Evolutionary conservation across 257 asterid species (phyloP), one percentile per base, ranked within the genome.

Genomic region (Solanum tarapatanum): DNA sequence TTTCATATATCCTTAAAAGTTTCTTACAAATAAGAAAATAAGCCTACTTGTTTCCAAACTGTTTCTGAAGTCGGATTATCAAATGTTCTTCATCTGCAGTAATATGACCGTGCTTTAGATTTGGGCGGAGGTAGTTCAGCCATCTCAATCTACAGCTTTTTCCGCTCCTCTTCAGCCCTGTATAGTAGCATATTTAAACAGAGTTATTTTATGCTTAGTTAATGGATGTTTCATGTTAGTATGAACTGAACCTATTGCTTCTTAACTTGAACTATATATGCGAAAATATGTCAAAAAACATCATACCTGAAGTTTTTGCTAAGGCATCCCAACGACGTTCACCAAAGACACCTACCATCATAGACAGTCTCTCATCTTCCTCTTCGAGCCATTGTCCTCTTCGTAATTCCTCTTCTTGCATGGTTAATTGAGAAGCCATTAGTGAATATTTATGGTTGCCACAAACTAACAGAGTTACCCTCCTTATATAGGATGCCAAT

Each of bases 101-200:
- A 51, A 94, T 91, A 16, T 84, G 91, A 16, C 96, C 94, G 23
- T 90, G 95, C 89, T 95, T 95, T 24, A 95, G 89, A 89, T 93
- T 91, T 33, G 98, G 97, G 11, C 94, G 93, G 43, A 95, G 94
- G 74, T 93, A 94, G 89, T 94, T 95, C 97, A 94, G 89, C 98
- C 98, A 95, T 87, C 97, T 82, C 88, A 95, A 88, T 88, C 98
- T 91, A 90, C 98, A 93, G 86, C 98, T 95, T 92, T 92, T 95
- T 5, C 98, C 98, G 75, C 90, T 93, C 90, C 98, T 94, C 24
- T 88, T 90, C 55, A 95, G 87, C 66, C 95, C 98, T 94, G 86
- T 86, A 86, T 62, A 6, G 39, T 10, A 69, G 32, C 86, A 84
- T 26, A 21, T 26, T 43, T 11, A 13, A 58, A 62, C 26, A 43